phyloP scores from a whole-genome alignment of 306 rosid species.

The Trifolium subterraneum region DNA sequence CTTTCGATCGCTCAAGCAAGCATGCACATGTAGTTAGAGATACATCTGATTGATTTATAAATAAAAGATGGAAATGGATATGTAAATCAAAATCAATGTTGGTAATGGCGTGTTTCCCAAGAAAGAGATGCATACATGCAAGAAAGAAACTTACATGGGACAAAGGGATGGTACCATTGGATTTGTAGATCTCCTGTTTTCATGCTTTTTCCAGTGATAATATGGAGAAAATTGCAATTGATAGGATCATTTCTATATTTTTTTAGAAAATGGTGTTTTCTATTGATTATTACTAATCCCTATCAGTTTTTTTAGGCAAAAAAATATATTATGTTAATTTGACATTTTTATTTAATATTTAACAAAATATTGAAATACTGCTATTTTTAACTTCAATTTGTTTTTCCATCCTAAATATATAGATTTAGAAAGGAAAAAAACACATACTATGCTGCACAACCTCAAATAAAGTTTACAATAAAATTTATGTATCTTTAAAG shows the following conservation, averaged over 20 bases:
- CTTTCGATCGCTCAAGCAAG: not conserved
- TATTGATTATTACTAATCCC: not conserved
- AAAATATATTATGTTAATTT: not conserved
- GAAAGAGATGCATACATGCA: not conserved
- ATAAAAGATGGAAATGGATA: not conserved
- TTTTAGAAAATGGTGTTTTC: not conserved
- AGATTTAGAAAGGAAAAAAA: not conserved
- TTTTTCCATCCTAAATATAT: no score
- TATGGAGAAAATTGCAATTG: not conserved
- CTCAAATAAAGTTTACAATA: not conserved
- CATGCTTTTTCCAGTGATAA: not conserved
- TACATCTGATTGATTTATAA: not conserved
- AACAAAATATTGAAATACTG: not conserved
- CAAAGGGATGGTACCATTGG: not conserved
- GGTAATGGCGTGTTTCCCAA: not conserved
- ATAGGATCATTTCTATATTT: not conserved
- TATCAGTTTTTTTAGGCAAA: not conserved
- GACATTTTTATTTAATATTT: not conserved
- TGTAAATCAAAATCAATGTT: conserved; percentile 6
- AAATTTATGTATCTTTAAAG: not conserved
- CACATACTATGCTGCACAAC: not conserved
- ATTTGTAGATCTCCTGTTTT: not conserved
- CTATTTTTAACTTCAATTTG: not conserved
- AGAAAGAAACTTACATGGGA: conserved; percentile 4
- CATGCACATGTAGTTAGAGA: not conserved